Evolutionary conservation across 257 asterid genomes (phyloP).

Genomic region (Fraxinus pennsylvanica): DNA sequence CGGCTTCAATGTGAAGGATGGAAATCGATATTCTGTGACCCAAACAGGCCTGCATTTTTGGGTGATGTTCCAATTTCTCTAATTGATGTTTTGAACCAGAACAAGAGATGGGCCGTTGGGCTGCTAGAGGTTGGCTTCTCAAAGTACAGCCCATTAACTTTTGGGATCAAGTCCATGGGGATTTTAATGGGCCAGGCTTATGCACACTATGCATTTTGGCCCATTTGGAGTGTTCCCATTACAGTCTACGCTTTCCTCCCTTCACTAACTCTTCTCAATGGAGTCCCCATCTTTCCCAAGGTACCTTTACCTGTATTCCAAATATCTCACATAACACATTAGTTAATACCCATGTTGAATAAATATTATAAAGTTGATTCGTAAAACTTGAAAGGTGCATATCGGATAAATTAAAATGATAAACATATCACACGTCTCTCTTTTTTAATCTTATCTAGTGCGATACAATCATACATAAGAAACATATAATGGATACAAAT

Average conservation of each 20-base stretch:
- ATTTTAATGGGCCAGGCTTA: constrained; percentile 51
- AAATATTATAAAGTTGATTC: background rate
- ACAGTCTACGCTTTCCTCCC: constrained; percentile 63
- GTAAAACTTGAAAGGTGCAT: background rate
- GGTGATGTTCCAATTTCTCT: constrained; percentile 66
- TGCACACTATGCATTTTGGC: constrained; percentile 63
- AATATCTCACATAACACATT: background rate
- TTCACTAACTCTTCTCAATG: constrained; percentile 49
- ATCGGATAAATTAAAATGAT: no score
- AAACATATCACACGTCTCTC: no score
- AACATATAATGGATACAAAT: no score
- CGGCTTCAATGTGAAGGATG: constrained; percentile 77
- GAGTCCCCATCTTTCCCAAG: constrained; percentile 62
- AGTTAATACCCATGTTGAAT: background rate
- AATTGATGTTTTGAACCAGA: constrained; percentile 52
- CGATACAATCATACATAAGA: no score
- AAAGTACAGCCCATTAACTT: constrained; percentile 54
- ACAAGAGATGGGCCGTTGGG: constrained; percentile 72
- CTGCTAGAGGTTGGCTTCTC: constrained; percentile 67
- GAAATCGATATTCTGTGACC: constrained; percentile 63
- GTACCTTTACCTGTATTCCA: constrained; percentile 29
- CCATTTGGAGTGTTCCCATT: constrained; percentile 63
- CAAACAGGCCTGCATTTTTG: constrained; percentile 69
- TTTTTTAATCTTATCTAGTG: no score
- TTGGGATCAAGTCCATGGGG: constrained; percentile 49